phyloP scores from a whole-genome alignment of 78 protist species.

The Goniomonas avonlea region DNA sequence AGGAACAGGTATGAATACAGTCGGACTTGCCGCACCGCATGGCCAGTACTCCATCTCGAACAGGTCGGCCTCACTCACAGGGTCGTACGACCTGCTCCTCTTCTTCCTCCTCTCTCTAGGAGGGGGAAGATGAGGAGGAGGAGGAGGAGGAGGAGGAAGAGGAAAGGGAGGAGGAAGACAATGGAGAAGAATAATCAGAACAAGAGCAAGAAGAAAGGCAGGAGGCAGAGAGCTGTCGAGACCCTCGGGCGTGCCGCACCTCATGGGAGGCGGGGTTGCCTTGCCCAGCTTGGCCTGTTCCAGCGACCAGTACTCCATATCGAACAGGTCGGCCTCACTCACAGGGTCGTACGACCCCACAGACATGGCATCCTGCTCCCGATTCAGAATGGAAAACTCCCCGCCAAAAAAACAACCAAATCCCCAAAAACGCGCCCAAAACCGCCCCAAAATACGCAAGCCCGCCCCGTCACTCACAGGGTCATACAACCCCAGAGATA shows the following conservation, averaged over 20 bases:
- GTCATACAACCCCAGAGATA: no score
- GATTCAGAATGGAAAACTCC: no score
- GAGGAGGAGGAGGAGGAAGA: background rate
- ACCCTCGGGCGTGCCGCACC: background rate
- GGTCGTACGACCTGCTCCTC: no score
- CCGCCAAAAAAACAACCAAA: no score
- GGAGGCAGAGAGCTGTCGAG: background rate
- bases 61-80: conserved; percentile 16
- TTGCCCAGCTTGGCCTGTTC: no score
- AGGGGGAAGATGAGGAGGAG: background rate
- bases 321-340: conserved; percentile 22
- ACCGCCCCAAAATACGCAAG: no score
- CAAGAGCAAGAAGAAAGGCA: background rate
- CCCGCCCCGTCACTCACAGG: no score
- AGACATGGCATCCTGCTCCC: no score
- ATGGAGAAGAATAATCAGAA: background rate
- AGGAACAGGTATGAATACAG: background rate
- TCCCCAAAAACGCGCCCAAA: no score
- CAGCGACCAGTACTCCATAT: conserved; percentile 17
- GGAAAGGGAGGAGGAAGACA: background rate
- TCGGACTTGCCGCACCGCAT: no score
- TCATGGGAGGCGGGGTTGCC: no score
- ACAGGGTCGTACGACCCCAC: background rate
- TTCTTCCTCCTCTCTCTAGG: no score
- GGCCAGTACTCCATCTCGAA: conserved; percentile 25